These are phyloP conservation scores for Beauveria sp. DNA, from an alignment of 2,329 filamentous ascomycete species.

Conservation along the genomic window DNA sequence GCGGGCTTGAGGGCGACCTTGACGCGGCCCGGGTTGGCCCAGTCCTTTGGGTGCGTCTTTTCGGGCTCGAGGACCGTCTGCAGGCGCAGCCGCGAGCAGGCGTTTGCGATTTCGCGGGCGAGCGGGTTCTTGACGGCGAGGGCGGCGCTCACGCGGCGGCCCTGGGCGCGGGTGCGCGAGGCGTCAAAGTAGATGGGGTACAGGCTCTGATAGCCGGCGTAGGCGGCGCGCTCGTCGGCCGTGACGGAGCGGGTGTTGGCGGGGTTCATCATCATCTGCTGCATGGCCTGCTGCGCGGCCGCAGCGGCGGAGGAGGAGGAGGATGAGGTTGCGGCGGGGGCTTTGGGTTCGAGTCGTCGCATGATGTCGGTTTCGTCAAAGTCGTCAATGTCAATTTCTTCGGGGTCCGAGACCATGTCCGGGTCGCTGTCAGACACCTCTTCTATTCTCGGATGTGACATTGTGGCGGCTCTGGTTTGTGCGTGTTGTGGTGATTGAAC, in stretches of 20 bases:
- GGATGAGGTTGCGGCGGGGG: constrained; percentile 20
- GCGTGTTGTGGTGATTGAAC: neutral
- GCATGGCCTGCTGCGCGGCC: constrained; percentile 21
- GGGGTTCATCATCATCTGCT: constrained; percentile 15
- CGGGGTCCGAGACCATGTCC: constrained; percentile 64
- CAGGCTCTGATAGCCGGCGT: constrained; percentile 77
- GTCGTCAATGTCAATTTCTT: constrained; percentile 73
- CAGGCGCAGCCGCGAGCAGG: constrained; percentile 65
- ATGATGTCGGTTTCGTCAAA: constrained; percentile 52
- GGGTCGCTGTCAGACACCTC: constrained; percentile 79
- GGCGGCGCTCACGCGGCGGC: constrained; percentile 65
- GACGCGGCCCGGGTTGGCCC: constrained; percentile 91
- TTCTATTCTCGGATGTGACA: constrained; percentile 86
- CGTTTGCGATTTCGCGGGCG: constrained; percentile 80
- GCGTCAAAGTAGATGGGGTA: constrained; percentile 96
- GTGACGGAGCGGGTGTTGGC: constrained; percentile 21
- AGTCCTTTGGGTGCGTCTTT: constrained; percentile 92
- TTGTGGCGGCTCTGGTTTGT: constrained; percentile 29
- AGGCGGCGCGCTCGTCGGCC: constrained; percentile 43
- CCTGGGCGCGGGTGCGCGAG: constrained; percentile 64
- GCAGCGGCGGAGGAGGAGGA: constrained; percentile 18
- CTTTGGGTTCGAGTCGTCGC: constrained; percentile 32
- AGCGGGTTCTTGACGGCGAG: constrained; percentile 79
- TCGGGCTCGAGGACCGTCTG: constrained; percentile 79
- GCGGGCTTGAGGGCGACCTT: constrained; percentile 61